A percentile compares a stretch with the other conserved stretches of the same genome.
These are phyloP conservation scores for Botrytis deweyae DNA, from an alignment of 2,329 filamentous ascomycete species.

Conservation along the genomic window DNA sequence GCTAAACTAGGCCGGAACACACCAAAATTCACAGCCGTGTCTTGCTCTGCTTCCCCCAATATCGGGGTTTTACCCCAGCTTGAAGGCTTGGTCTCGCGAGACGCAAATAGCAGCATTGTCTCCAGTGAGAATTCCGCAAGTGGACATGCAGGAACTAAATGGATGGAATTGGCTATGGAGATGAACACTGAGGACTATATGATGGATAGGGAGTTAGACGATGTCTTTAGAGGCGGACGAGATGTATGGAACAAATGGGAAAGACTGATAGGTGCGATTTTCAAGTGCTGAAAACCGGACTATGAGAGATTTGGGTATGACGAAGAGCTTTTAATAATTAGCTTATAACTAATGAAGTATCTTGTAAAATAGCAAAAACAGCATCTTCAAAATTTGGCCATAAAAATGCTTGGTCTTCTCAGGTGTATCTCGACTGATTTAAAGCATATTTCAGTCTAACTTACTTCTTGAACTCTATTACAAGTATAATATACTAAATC, in stretches of 20 bases:
- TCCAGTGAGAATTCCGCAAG: background rate
- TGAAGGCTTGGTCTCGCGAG: background rate
- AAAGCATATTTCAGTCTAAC: background rate
- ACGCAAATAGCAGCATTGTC: background rate
- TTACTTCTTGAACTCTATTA: background rate
- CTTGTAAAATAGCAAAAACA: background rate
- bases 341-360: too few relatives aligned
- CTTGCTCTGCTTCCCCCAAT: too few relatives aligned
- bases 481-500: background rate
- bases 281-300: background rate
- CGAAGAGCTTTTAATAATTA: too few relatives aligned
- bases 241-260: conserved; percentile 1
- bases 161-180: background rate
- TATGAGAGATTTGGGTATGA: background rate
- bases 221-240: background rate
- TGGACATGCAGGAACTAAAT: too few relatives aligned
- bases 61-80: background rate
- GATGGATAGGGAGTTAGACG: background rate
- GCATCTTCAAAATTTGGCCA: too few relatives aligned
- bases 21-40: too few relatives aligned
- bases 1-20: background rate
- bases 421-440: background rate
- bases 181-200: background rate
- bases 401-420: background rate
- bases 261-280: background rate